A percentile compares a stretch with the other conserved stretches of the same genome.
These are phyloP conservation scores for Paramecium biaurelia DNA, from an alignment of 73 alveolate species.

Conservation along the genomic window DNA sequence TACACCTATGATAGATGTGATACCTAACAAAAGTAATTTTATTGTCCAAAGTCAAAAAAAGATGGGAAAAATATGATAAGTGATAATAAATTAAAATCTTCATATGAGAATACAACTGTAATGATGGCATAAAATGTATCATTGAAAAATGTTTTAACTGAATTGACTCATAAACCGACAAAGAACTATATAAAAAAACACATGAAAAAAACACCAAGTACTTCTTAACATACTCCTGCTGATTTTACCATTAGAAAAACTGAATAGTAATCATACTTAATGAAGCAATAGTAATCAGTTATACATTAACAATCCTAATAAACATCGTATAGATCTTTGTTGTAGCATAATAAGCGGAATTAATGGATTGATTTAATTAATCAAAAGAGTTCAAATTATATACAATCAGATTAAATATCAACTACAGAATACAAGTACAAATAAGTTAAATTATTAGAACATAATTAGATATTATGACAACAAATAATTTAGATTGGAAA, in stretches of 20 bases:
- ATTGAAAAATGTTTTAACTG: constrained; percentile 13
- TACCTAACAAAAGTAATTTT: neutral
- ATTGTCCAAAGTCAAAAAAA: constrained; percentile 24
- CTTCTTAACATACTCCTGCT: constrained; percentile 51
- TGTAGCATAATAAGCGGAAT: constrained; percentile 10
- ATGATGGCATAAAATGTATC: constrained; percentile 17
- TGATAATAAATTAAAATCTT: neutral
- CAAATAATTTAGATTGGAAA: constrained; percentile 9
- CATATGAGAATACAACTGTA: constrained; percentile 12
- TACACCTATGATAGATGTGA: neutral
- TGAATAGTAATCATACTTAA: constrained; percentile 15
- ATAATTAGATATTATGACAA: neutral
- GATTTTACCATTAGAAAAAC: constrained; percentile 29
- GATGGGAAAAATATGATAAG: neutral
- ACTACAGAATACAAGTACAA: constrained; percentile 17
- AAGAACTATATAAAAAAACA: neutral
- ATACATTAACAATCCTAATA: constrained; percentile 5
- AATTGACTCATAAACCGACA: neutral
- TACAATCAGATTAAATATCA: neutral
- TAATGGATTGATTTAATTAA: constrained; percentile 48
- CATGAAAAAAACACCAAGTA: constrained; percentile 24
- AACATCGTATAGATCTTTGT: constrained; percentile 29
- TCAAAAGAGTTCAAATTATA: neutral
- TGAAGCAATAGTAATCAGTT: neutral
- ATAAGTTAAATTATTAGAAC: neutral